Evolutionary conservation across 345 rosid genomes (phyloP).

Genomic region (Abelmoschus esculentus): DNA sequence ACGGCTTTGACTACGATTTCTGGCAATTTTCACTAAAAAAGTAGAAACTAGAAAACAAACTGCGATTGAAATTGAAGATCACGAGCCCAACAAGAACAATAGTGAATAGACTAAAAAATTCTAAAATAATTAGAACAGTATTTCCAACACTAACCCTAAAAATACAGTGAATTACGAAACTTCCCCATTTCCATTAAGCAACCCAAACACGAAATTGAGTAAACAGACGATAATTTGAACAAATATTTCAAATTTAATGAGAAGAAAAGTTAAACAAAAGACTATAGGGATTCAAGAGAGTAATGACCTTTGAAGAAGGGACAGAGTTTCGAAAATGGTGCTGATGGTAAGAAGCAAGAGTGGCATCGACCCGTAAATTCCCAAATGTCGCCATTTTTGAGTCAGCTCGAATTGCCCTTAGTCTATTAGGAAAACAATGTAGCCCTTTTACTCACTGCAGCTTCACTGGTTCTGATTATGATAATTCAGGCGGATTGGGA

Average conservation of each 20-base stretch:
- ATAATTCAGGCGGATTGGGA: too few species aligned
- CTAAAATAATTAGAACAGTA: neutral
- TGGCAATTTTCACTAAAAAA: neutral
- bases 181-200: neutral
- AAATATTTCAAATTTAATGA: too few species aligned
- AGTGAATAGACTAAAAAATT: neutral
- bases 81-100: neutral
- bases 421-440: neutral
- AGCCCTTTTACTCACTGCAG: neutral
- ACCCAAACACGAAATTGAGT: neutral
- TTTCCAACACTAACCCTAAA: neutral
- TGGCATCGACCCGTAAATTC: constrained; percentile 6
- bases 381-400: neutral
- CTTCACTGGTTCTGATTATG: too few species aligned
- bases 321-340: too few species aligned
- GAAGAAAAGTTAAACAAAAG: too few species aligned
- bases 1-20: neutral
- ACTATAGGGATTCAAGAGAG: too few species aligned
- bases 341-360: neutral
- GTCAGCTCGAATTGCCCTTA: neutral
- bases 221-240: too few species aligned
- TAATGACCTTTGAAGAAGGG: too few species aligned
- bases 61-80: neutral
- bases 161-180: neutral
- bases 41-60: neutral